Evolutionary conservation across 2,329 filamentous ascomycete species (phyloP), one percentile per base, ranked within the genome.

Genomic region (Calonectria crousiana): DNA sequence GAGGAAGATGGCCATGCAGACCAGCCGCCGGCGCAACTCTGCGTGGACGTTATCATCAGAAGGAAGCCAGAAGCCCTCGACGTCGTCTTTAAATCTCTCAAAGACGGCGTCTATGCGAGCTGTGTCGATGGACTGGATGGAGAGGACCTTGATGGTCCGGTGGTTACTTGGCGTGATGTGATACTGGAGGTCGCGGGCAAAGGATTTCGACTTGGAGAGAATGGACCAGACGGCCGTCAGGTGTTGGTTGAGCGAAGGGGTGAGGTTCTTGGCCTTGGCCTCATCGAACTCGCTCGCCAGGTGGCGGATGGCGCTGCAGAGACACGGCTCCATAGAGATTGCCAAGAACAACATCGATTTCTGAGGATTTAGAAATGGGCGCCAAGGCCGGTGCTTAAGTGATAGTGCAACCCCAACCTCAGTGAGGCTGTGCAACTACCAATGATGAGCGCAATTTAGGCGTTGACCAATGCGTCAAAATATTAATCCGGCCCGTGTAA

Each of bases 131-230:
- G 77, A 69, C 1, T 76, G 76, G 0, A 82, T 70, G 4, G 77
- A 77, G 2, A 83, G 26, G 0, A 81, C 81, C 72, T 83, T 84
- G 36, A 71, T 77, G 1, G 82, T 84, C 2, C 82, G 80, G 47
- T 83, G 79, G 34, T 82, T 84, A 66, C 76, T 82, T 0, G 81
- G 78, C 18, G 77, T 77, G 52, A 84, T 76, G 51, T 79, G 80
- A 68, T 82, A 84, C 14, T 80, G 80, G 16, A 83, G 78, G 44
- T 82, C 78, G 49, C 81, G 81, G 9, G 80, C 73, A 49, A 81
- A 75, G 23, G 77, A 60, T 65, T 81, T 83, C 30, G 82, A 83
- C 75, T 76, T 78, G 9, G 78, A 71, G 11, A 84, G 75, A 1
- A 84, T 77, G 8, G 74, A 65, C 3, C 76, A 80, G 3, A 83